Evolutionary conservation across 768 basidiomycete species (phyloP), one percentile per base, ranked within the genome.

Genomic region (Clathrus columnatus): DNA sequence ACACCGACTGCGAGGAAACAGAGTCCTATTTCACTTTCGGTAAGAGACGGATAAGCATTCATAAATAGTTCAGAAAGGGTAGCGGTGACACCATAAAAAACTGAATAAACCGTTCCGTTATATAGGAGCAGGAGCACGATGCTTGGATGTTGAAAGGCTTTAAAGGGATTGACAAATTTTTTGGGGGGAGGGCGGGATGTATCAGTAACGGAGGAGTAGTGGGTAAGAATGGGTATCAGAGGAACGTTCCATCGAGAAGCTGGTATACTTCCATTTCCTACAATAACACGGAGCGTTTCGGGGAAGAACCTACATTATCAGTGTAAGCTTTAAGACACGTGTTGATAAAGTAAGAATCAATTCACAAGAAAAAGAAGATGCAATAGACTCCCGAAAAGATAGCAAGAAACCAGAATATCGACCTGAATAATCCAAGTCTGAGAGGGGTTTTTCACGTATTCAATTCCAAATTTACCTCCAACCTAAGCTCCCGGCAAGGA

Each of bases 1-100:
- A 79, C 77, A 1, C 89, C 91, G 51, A 84, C 77, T 1, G 82
- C 80, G 53, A 92, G 69, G 70, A 83, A 93, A 65, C 86, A 91
- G 5, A 93, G 68, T 2, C 90, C 91, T 27, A 87, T 75, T 23
- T 79, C 74, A 3, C 82, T 80, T 57, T 87, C 77, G 54, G 67
- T 76, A 18, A 89, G 71, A 58, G 68, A 75, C 0, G 81, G 75
- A 59, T 91, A 90, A 0, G 74, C 69, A 1, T 67, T 59, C 49
- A 74, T 69, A 63, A 89, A 83, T 0, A 83, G 71, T 0, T 83
- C 77, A 1, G 85, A 81, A 16, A 84, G 73, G 1, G 79, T 78
- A 0, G 85, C 77, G 1, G 73, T 75, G 21, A 84, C 76, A 29
- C 74, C 76, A 60, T 84, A 85, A 61, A 80, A 81, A 0, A 82